phyloP scores from a whole-genome alignment of 371 early-diverging fungal species.

The Mucor indicus region DNA sequence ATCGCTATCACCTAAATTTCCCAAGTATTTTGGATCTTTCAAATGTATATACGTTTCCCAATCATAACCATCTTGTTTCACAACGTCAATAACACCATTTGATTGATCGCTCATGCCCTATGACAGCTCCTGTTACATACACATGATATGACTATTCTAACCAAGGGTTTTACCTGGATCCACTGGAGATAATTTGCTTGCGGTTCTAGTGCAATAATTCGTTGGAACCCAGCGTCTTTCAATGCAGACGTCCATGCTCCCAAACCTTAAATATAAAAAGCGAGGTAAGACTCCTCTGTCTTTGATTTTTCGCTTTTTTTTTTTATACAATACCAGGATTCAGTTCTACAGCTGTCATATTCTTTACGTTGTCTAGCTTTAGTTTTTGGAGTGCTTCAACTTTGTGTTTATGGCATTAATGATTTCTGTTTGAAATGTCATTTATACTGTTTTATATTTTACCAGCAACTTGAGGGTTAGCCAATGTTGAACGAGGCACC shows the following conservation, averaged over 20 bases:
- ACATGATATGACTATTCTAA: not conserved
- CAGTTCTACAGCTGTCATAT: slow-evolving; percentile 39
- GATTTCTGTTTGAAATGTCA: not conserved
- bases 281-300: not conserved
- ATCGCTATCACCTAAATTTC: slow-evolving; percentile 21
- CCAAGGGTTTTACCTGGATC: slow-evolving; percentile 15
- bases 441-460: not conserved
- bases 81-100: slow-evolving; percentile 10
- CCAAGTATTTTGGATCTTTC: slow-evolving; percentile 30
- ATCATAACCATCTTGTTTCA: slow-evolving; percentile 46
- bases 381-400: slow-evolving; percentile 7
- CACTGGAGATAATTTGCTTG: slow-evolving; percentile 20
- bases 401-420: not conserved
- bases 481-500: not conserved
- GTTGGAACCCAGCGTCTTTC: slow-evolving; percentile 33
- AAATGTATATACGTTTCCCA: slow-evolving; percentile 43
- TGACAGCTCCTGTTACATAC: not conserved
- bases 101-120: slow-evolving; percentile 4
- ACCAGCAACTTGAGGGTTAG: not conserved
- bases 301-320: not conserved
- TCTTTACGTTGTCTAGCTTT: slow-evolving; percentile 11
- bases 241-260: slow-evolving; percentile 42
- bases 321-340: slow-evolving; percentile 35
- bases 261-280: slow-evolving; percentile 20
- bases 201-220: slow-evolving; percentile 34